Evolutionary conservation across 2,329 filamentous ascomycete genomes (phyloP), one percentile per base, ranked within the genome.

Genomic region (Epichloe aotearoae): DNA sequence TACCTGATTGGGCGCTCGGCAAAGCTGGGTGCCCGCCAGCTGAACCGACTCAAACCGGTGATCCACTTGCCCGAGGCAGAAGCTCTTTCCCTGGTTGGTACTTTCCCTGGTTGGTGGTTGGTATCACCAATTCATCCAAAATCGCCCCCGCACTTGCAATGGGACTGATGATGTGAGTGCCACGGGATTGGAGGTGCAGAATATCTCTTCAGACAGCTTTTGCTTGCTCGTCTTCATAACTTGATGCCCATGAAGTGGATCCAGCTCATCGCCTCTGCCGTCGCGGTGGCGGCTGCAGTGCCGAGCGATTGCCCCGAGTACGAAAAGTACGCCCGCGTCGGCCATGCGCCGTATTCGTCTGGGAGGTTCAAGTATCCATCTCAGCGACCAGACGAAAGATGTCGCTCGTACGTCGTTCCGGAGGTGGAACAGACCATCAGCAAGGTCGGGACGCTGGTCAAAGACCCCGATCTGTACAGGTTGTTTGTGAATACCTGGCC

Each of bases 401-500:
- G 90, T 64, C 84, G 90, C 48, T 94, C 87, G 1, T 94, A 93
- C 71, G 79, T 79, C 54, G 86, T 87, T 2, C 76, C 82, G 2
- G 74, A 81, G 7, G 86, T 95, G 4, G 91, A 96, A 63, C 71
- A 82, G 50, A 77, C 86, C 42, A 87, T 96, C 52, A 50, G 55
- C 20, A 74, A 84, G 54, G 79, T 95, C 72, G 82, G 80, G 39
- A 68, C 71, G 30, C 74, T 77, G 47, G 82, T 96, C 61, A 72
- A 80, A 41, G 89, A 96, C 63, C 85, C 86, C 38, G 86, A 90
- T 62, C 72, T 89, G 19, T 81, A 75, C 62, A 74, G 82, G 3
- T 70, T 89, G 11, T 89, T 89, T 60, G 68, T 80, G 57, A 89
- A 89, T 62, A 72, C 80, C 1, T 88, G 80, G 61, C 84, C 85